Evolutionary conservation across 1,139 yeast genomes (phyloP).

Genomic region (Geotrichum fermentans): DNA sequence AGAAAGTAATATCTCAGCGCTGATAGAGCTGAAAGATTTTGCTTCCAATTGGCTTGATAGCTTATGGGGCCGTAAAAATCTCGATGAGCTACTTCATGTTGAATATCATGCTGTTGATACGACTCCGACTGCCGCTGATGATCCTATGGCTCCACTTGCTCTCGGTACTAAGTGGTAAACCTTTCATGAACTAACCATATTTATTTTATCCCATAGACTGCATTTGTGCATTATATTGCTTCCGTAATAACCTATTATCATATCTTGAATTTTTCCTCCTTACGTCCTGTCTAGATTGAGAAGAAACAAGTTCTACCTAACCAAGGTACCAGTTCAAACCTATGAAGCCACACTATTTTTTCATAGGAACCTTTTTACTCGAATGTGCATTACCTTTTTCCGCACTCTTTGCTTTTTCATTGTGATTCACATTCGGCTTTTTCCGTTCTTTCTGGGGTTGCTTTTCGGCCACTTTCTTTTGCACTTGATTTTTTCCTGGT

Average conservation of each 20-base stretch:
- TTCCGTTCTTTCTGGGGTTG: neutral
- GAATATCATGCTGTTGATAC: conserved; percentile 20
- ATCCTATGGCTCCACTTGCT: conserved; percentile 13
- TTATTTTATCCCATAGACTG: too few relatives aligned
- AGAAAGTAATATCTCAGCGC: neutral
- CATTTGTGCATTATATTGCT: too few relatives aligned
- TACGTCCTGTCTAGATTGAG: too few relatives aligned
- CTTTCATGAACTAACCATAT: neutral
- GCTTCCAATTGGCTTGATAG: conserved; percentile 12
- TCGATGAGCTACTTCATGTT: conserved; percentile 9
- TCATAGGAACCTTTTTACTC: neutral
- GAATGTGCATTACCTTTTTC: neutral
- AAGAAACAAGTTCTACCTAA: too few relatives aligned
- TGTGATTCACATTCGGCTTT: too few relatives aligned
- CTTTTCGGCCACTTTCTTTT: neutral
- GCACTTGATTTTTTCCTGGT: neutral
- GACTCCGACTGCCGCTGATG: conserved; percentile 6
- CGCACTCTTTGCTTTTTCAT: neutral
- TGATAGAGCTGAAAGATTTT: conserved; percentile 3
- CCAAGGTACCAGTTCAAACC: too few relatives aligned
- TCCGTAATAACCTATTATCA: neutral
- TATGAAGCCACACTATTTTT: too few relatives aligned
- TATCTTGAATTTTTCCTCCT: neutral
- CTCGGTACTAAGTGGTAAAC: conserved; percentile 20
- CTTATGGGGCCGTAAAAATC: conserved; percentile 10